Base-by-base conservation (phyloP, 352 stramenopile genomes). In the Pythium diclinum region DNA sequence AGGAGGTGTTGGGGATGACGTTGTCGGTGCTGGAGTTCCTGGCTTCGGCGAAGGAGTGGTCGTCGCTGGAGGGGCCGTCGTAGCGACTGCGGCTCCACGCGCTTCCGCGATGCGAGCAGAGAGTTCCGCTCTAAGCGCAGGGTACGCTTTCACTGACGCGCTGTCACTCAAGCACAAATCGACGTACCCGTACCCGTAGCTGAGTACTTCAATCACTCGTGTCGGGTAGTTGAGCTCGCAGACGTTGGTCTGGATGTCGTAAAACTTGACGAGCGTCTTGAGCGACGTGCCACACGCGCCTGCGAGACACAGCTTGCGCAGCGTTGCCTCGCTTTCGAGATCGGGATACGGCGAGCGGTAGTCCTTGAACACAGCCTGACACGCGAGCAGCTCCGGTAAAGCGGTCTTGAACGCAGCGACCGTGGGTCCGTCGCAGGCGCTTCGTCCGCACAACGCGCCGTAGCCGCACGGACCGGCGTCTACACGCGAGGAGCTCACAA, bases 161-260 rank as follows among this genome's bases (percentile, higher is more conserved):
- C n/a, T 51, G 44, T 51, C 19, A 2, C 13, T 28, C 19, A 23
- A 16, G 44, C 44, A 51, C 19, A 1, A 6, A 5, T 21, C 10
- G 3, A 9, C n/a, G 3, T 8, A 28, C 3, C 44, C n/a, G 13
- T 8, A 13, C 8, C 44, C 44, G 19, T 30, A 51, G n/a, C 44
- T 4, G 19, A 51, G 6, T 0, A 30, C 2, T 3, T 30, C 19
- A 7, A 11, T 51, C 6, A 30, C 6, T 25, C 46, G 42, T 3
- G 33, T 25, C 8, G 49, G 59, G 36, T 59, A 65, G 38, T 65
- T 36, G 59, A 65, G 40, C 48, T 65, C 59, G 21, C 59, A 58
- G 23, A 59, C 49, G 21, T 52, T 11, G 19, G 10, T 3, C 14
- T 59, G 10, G 21, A 65, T 59, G 47, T 59, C 59, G 28, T 34